These are phyloP conservation scores for Apiotrichum gamsii DNA, from an alignment of 1,284 basidiomycete genomes.

Conservation along the genomic window DNA sequence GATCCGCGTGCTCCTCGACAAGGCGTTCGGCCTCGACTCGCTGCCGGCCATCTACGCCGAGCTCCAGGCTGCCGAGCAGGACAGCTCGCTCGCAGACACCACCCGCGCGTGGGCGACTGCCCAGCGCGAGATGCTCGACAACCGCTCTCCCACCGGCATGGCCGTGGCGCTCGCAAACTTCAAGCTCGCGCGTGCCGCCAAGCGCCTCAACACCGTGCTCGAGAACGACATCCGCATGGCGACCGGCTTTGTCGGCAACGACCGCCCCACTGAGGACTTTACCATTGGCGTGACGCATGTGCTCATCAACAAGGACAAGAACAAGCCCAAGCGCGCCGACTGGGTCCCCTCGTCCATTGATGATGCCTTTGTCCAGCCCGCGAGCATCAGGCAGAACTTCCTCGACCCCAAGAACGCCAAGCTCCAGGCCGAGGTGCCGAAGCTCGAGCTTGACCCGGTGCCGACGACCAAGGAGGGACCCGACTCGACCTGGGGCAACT, in stretches of 20 bases:
- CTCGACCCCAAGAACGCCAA: constrained; percentile 55
- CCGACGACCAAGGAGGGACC: constrained; percentile 18
- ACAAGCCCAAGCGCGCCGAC: constrained; percentile 28
- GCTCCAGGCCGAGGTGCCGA: constrained; percentile 56
- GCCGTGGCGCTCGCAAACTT: constrained; percentile 76
- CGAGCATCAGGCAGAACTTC: constrained; percentile 49
- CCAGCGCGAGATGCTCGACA: constrained; percentile 59
- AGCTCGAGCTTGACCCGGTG: constrained; percentile 28
- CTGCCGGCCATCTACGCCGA: constrained; percentile 65
- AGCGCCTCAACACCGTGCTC: constrained; percentile 59
- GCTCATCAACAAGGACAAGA: constrained; percentile 58
- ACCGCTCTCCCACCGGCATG: constrained; percentile 81
- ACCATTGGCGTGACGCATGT: constrained; percentile 68
- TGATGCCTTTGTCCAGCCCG: constrained; percentile 51
- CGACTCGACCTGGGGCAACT: constrained; percentile 44
- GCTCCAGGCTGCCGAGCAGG: constrained; percentile 49
- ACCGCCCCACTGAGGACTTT: constrained; percentile 73
- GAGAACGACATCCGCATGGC: constrained; percentile 54
- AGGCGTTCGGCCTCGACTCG: constrained; percentile 62
- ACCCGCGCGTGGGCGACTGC: constrained; percentile 66
- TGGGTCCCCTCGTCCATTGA: constrained; percentile 56
- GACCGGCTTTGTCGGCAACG: constrained; percentile 28
- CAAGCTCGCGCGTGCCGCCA: constrained; percentile 59
- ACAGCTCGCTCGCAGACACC: constrained; percentile 47
- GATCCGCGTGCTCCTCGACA: constrained; percentile 68